Evolutionary conservation across 345 rosid genomes (phyloP).

Genomic region (Gynandropsis gynandra): DNA sequence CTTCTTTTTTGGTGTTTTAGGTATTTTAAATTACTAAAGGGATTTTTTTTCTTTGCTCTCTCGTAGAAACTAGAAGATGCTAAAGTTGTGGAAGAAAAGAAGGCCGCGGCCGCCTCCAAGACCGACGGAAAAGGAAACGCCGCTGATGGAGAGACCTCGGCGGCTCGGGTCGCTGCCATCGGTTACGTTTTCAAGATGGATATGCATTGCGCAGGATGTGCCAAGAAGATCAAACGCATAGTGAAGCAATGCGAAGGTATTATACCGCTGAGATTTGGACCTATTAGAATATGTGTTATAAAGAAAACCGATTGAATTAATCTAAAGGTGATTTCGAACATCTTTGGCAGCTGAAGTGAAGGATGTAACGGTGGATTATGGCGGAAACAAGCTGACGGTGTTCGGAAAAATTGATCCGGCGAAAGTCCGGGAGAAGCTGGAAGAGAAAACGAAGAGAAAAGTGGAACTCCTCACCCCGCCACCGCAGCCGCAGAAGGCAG

Average conservation of each 20-base stretch:
- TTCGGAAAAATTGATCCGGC: conserved; percentile 65
- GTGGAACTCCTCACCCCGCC: conserved; percentile 43
- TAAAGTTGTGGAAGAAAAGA: conserved; percentile 48
- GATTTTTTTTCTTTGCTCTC: not conserved
- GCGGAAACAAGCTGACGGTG: conserved; percentile 55
- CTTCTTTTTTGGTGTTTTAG: not conserved
- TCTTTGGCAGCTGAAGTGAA: conserved; percentile 47
- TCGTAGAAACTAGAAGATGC: conserved; percentile 33
- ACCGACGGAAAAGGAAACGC: conserved; percentile 37
- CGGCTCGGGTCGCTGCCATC: not conserved
- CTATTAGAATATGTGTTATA: no score
- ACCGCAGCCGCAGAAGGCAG: conserved; percentile 33
- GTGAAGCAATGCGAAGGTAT: conserved; percentile 45
- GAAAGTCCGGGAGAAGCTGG: conserved; percentile 32
- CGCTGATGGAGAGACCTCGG: conserved; percentile 24
- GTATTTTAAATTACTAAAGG: not conserved
- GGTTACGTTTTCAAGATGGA: conserved; percentile 52
- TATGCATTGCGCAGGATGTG: conserved; percentile 90
- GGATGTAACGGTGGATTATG: conserved; percentile 46
- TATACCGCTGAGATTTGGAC: no score
- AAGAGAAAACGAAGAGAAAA: conserved; percentile 51
- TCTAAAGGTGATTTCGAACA: not conserved
- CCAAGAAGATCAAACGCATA: conserved; percentile 49
- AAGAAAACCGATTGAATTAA: not conserved
- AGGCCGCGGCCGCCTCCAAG: conserved; percentile 30